Evolutionary conservation across 2,329 filamentous ascomycete genomes (phyloP).

Genomic region (Colletotrichum orchidophilum): DNA sequence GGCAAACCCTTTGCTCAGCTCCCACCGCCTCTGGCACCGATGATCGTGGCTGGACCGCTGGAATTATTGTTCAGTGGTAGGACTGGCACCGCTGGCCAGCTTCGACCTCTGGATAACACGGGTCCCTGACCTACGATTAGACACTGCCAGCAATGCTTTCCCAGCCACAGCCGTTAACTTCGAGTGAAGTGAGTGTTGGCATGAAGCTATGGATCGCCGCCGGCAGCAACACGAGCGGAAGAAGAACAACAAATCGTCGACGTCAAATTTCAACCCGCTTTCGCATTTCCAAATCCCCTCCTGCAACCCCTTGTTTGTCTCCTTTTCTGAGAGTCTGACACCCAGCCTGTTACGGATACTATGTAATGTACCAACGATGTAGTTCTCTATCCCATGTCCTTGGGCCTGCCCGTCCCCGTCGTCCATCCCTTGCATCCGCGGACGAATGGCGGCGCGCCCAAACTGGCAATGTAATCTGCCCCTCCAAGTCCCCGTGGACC

Average conservation of each 20-base stretch:
- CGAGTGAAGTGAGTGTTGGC: background rate
- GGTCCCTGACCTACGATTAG: background rate
- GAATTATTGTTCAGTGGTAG: background rate
- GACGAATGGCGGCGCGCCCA: slow-evolving; percentile 29
- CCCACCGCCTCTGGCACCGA: background rate
- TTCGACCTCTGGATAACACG: background rate
- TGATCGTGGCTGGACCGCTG: background rate
- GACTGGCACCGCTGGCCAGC: background rate
- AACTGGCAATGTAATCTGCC: slow-evolving; percentile 28
- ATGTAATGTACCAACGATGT: no score
- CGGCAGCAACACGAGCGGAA: background rate
- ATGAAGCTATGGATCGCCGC: background rate
- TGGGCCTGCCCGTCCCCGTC: slow-evolving; percentile 14
- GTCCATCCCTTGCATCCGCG: slow-evolving; percentile 23
- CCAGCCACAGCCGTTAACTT: background rate
- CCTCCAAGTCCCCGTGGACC: slow-evolving; percentile 18
- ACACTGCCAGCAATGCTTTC: background rate
- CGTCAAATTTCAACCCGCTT: background rate
- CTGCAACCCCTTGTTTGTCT: background rate
- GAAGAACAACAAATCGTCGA: background rate
- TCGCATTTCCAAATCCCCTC: background rate
- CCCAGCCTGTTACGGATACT: background rate
- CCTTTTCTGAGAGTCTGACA: slow-evolving; percentile 1
- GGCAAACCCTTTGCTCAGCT: background rate
- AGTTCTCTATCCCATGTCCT: slow-evolving; percentile 3